phyloP scores from a whole-genome alignment of 805 yeast genomes.

The Saturnispora sanitii region DNA sequence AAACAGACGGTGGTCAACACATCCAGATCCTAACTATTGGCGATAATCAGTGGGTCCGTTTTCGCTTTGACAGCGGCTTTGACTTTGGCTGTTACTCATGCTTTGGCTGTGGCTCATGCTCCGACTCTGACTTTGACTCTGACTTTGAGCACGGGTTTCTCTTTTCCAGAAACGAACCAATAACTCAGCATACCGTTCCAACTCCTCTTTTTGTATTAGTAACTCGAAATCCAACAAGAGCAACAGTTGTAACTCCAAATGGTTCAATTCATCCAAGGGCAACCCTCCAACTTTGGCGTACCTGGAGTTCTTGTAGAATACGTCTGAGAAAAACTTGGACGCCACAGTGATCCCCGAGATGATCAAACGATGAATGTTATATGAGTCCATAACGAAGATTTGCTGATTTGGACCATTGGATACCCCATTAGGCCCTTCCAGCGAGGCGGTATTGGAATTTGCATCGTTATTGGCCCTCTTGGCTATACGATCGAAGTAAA shows the following conservation, averaged over 20 bases:
- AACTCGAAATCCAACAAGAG: conserved; percentile 76
- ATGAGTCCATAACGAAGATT: conserved; percentile 89
- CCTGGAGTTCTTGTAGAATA: conserved; percentile 86
- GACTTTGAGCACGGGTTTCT: conserved; percentile 35
- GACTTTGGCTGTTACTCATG: neutral
- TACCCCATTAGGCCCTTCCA: conserved; percentile 10
- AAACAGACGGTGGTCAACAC: too few species aligned
- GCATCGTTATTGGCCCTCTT: conserved; percentile 54
- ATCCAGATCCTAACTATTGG: too few species aligned
- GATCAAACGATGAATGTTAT: conserved; percentile 86
- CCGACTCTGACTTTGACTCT: neutral
- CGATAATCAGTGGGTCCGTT: too few species aligned
- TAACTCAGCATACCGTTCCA: conserved; percentile 83
- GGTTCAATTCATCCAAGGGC: conserved; percentile 86
- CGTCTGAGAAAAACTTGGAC: conserved; percentile 88
- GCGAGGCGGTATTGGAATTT: conserved; percentile 19
- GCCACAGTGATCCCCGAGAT: conserved; percentile 94
- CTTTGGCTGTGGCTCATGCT: neutral
- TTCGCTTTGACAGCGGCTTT: too few species aligned
- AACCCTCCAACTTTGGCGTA: conserved; percentile 95
- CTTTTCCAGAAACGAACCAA: conserved; percentile 76
- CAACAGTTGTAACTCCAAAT: conserved; percentile 82
- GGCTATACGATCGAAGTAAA: conserved; percentile 90
- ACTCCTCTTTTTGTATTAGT: conserved; percentile 81
- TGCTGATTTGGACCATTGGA: conserved; percentile 32